Base-by-base conservation (phyloP, 768 basidiomycete species). In the Thelephora ganbajun region DNA sequence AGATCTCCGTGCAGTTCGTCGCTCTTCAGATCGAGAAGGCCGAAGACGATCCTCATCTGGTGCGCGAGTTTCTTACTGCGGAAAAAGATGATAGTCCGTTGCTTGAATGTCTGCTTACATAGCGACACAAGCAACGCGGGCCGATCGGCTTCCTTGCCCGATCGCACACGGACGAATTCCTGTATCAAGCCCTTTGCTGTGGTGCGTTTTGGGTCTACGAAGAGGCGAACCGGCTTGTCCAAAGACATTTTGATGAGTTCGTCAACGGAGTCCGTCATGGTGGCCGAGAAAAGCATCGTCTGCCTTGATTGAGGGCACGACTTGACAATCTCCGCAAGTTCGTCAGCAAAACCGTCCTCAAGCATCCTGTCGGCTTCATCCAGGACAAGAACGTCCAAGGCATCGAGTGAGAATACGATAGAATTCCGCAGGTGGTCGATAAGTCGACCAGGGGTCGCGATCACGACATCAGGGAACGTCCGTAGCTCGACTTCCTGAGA, bases 291-390 rank as follows among this genome's bases (percentile, higher is more conserved):
- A 34, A 99, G 72, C 91, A 99, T 94, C 3, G 96, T 98, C 61
- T 98, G 96, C 34, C 96, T 77, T 20, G 84, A 83, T 18, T 64
- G 64, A 1, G 92, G 92, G 60, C 92, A 96, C 14, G 86, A 76
- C 56, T 81, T 83, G 65, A 98, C 80, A 56, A 99, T 96, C 65
- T 99, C 96, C 14, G 77, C 69, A 33, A 99, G 70, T 62, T 98
- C 96, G 61, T 93, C 96, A 6, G 84, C 79, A 66, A 98, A 99
- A 22, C 93, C 96, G 62, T 92, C 87, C 1, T 79, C 82, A 33
- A 99, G 77, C 89, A 99, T 98, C 46, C 96, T 76, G 63, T 99
- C 96, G 1, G 96, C 96, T 66, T 99, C 96, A 58, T 99, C 96
- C 14, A 99, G 76, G 12, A 99, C 84, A 36, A 99, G 71, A 45